These are phyloP conservation scores for Gossypium trilobum DNA, from an alignment of 441 rosid species.

Conservation along the genomic window DNA sequence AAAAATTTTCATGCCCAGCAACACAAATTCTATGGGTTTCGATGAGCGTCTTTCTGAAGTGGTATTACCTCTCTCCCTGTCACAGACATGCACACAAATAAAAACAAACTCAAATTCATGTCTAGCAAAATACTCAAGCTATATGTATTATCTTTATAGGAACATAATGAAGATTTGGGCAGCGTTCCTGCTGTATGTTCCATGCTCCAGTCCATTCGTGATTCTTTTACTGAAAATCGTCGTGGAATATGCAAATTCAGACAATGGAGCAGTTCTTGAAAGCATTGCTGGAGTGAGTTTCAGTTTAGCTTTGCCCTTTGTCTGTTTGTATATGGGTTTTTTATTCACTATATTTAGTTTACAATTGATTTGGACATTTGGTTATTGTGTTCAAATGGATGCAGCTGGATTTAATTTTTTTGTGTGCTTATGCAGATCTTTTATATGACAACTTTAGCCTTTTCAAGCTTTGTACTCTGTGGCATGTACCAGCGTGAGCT, in stretches of 20 bases:
- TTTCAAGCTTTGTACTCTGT: neutral
- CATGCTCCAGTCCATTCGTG: constrained; percentile 68
- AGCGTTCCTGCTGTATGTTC: constrained; percentile 40
- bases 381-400: neutral
- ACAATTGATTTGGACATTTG: neutral
- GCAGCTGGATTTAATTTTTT: neutral
- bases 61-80: constrained; percentile 34
- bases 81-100: neutral
- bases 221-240: constrained; percentile 59
- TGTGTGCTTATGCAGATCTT: neutral
- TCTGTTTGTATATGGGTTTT: neutral
- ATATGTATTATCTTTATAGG: constrained; percentile 35
- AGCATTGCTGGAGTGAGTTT: constrained; percentile 18
- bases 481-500: neutral
- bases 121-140: neutral
- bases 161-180: constrained; percentile 41
- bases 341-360: neutral
- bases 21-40: constrained; percentile 33
- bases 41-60: constrained; percentile 65
- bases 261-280: constrained; percentile 50
- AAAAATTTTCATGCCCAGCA: constrained; percentile 69
- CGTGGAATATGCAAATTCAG: constrained; percentile 86
- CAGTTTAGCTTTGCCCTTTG: neutral
- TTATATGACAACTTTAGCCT: neutral
- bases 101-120: neutral